Conservation (phyloP, 2,329 filamentous ascomycete species). For the Aspergillus viridinutans region DNA sequence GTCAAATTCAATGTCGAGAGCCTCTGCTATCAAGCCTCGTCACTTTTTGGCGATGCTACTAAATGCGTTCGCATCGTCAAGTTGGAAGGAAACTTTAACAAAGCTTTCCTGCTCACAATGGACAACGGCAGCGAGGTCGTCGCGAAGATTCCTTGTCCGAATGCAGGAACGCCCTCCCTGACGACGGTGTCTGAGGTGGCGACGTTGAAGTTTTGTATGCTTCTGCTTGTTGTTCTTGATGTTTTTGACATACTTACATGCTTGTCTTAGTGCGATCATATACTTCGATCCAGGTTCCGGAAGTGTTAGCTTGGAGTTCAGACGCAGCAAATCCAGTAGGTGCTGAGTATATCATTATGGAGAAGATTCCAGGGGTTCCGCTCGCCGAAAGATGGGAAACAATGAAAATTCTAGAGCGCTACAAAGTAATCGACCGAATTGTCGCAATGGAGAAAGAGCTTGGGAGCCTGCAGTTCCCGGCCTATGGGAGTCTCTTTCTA, state of each 20-base stretch:
- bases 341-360: constrained; percentile 40
- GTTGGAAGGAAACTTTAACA: constrained; percentile 23
- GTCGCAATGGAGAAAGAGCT: constrained; percentile 24
- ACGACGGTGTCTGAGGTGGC: constrained; percentile 36
- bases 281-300: constrained; percentile 28
- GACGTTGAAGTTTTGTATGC: constrained; percentile 27
- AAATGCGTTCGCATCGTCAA: too few species aligned
- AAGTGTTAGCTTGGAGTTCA: constrained; percentile 30
- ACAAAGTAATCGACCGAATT: constrained; percentile 21
- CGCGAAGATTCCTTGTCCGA: constrained; percentile 22
- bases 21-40: constrained; percentile 28
- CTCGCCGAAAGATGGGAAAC: constrained; percentile 27
- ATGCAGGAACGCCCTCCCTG: constrained; percentile 19
- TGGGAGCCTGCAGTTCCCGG: constrained; percentile 25
- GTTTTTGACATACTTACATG: neutral
- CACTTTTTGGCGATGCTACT: constrained; percentile 13
- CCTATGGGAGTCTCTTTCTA: constrained; percentile 31
- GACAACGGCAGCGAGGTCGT: constrained; percentile 19
- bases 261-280: constrained; percentile 10
- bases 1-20: constrained; percentile 27
- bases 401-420: constrained; percentile 22
- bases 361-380: constrained; percentile 31
- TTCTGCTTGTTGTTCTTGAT: neutral
- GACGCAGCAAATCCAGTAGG: constrained; percentile 32
- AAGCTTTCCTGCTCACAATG: constrained; percentile 22